Base-by-base conservation (phyloP, 257 asterid species). In the Primulina huaijiensis region DNA sequence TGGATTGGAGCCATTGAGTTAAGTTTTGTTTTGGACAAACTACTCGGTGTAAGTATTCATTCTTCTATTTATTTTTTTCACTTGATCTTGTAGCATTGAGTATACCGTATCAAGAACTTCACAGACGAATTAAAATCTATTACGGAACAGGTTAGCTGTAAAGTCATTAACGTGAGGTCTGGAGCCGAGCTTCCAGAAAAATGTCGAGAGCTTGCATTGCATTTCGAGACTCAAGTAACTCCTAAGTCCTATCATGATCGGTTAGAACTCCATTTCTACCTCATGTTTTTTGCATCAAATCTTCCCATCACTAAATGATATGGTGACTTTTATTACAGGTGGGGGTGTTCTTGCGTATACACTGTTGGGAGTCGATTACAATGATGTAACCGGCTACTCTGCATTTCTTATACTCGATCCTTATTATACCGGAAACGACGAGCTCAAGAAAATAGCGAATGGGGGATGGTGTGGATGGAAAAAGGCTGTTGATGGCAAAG, bases 1-100 rank as follows among this genome's bases (percentile, higher is more conserved):
- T 93, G 99, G 97, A 93, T 93, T 67, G 99, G 99, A 17, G 99
- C 97, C 73, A 90, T 93, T 58, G 99, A 93, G 87, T 81, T 93
- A 34, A 93, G 96, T 78, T 93, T 90, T 75, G 99, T 93, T 72
- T 72, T 90, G 77, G 97, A 93, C 86, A 93, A 90, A 82, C 90
- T 93, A 40, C 88, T 93, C 64, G 99, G 96, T 52, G 96, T 89
- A 82, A 83, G 93, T 77, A 29, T 60, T 31, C 7, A 60, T 64
- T 66, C 43, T 63, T 53, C 67, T 69, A 30, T 58, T 20, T 23
- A n/a, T 62, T 56, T 69, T 38, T 57, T 64, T 62, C 34, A 10
- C 33, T 46, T 68, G 67, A 33, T 72, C 58, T 34, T 65, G 59
- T 34, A 38, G 53, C 23, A 27, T 27, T 27, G 7, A 30, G 3